phyloP scores from a whole-genome alignment of 2,329 filamentous ascomycete species.

The Sporothrix humicola region DNA sequence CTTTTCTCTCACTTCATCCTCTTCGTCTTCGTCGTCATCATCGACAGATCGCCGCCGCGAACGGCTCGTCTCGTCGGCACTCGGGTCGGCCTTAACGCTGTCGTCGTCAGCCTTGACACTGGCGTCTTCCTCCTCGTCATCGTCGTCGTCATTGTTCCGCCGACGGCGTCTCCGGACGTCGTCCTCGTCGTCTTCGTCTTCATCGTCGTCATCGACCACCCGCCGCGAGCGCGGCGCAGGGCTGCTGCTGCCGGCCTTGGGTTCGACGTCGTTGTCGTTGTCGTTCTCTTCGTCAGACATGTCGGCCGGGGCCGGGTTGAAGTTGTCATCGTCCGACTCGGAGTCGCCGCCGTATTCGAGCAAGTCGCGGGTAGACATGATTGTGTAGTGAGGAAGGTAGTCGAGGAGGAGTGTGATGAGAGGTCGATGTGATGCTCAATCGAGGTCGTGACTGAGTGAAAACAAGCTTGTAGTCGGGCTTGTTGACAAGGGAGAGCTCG shows the following conservation, averaged over 20 bases:
- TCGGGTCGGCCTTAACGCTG: constrained; percentile 48
- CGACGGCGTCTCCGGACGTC: constrained; percentile 18
- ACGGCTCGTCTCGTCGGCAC: constrained; percentile 41
- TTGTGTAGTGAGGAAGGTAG: not conserved
- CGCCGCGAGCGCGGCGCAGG: constrained; percentile 34
- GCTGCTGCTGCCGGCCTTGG: constrained; percentile 38
- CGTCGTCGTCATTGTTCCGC: constrained; percentile 42
- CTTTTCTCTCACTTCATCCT: constrained; percentile 35
- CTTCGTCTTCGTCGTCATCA: constrained; percentile 43
- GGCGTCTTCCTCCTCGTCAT: constrained; percentile 47
- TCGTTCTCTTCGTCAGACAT: constrained; percentile 77
- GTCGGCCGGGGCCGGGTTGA: constrained; percentile 81
- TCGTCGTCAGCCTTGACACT: constrained; percentile 48
- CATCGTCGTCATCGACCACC: constrained; percentile 44
- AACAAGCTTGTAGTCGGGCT: not conserved
- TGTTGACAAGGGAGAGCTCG: not conserved
- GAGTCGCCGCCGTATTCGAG: constrained; percentile 53
- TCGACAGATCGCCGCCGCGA: constrained; percentile 42
- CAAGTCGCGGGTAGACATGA: constrained; percentile 34
- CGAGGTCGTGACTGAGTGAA: not conserved
- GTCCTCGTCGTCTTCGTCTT: constrained; percentile 38
- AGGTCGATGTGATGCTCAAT: not conserved
- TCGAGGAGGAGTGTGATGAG: not conserved
- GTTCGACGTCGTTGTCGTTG: constrained; percentile 59
- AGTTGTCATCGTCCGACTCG: constrained; percentile 83